phyloP scores from a whole-genome alignment of 2,329 filamentous ascomycete genomes.

The Emydomyces testavorans region DNA sequence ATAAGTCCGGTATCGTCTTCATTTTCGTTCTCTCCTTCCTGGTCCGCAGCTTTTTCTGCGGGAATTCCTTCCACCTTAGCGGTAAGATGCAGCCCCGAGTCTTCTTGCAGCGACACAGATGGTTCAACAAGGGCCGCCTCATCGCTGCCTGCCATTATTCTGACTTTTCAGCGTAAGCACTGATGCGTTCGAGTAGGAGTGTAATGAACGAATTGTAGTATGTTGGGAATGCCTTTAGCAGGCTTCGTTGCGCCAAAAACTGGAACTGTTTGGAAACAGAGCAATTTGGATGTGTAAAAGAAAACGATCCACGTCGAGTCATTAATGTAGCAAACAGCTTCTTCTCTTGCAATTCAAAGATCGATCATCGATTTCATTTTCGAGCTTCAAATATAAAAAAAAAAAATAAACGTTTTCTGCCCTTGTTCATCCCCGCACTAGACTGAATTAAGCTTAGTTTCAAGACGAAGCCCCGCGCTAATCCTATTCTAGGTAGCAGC shows the following conservation, averaged over 20 bases:
- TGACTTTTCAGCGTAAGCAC: not conserved
- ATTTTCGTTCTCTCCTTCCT: not conserved
- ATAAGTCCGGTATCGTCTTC: slow-evolving; percentile 34
- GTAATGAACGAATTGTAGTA: not conserved
- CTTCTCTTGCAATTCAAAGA: too few species aligned
- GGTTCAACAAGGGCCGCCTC: not conserved
- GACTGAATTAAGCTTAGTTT: not conserved
- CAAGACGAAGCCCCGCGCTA: slow-evolving; percentile 26
- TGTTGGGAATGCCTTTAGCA: too few species aligned
- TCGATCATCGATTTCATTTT: too few species aligned
- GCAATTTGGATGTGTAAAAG: too few species aligned
- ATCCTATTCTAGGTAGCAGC: slow-evolving; percentile 19
- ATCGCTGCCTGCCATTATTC: not conserved
- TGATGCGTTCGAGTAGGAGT: too few species aligned
- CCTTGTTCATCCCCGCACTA: slow-evolving; percentile 4
- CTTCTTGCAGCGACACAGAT: not conserved
- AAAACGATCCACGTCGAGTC: too few species aligned
- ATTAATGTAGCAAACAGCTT: not conserved
- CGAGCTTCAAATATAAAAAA: not conserved
- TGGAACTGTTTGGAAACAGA: too few species aligned
- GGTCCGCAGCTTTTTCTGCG: not conserved
- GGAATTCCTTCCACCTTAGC: not conserved
- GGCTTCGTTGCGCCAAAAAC: too few species aligned
- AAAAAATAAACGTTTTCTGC: not conserved
- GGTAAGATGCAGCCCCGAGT: not conserved